Evolutionary conservation across 2,329 filamentous ascomycete genomes (phyloP), one percentile per base, ranked within the genome.

Genomic region (Curvularia spicifera): DNA sequence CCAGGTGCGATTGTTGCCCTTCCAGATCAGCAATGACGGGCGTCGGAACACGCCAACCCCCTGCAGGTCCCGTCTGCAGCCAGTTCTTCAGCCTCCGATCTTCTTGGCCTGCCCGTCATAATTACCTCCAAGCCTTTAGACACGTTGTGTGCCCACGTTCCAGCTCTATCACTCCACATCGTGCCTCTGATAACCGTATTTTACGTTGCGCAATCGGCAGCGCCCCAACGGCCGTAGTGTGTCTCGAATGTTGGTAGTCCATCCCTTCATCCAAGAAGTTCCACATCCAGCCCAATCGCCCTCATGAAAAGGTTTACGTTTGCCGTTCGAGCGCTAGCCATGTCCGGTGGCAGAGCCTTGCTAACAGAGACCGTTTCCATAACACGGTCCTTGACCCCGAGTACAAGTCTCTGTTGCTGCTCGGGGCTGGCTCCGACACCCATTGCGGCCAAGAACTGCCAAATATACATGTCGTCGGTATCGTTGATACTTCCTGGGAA

Each of bases 231-330:
- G 44, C 51, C 24, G 46, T 49, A 33, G 40, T 39, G 37, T 58
- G 53, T 39, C 29, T 50, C 51, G 45, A 60, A 44, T 29, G 22
- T 37, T 40, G 43, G 20, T 43, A 12, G 5, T 53, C 15, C 5
- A 20, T n/a, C 10, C n/a, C 33, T 59, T 82, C 79, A 88, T 67
- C 84, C 85, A 63, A 89, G 81, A 68, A 89, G 77, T 65, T 97
- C 95, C 50, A 99, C 95, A 80, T 99, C 95, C 74, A 99, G 84
- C n/a, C 95, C 95, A 78, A 99, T 97, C 55, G 94, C 95, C 72
- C 93, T 90, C 93, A 99, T 97, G 78, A 99, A 99, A 55, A 99
- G 81, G 76, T 99, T 99, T 67, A 99, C 95, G 73, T 97, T 97
- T 57, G 90, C 89, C 57, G 97, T 82, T 59, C 94, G 89, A 74